Evolutionary conservation across 2,329 filamentous ascomycete species (phyloP).

Genomic region (Onygenales sp.): DNA sequence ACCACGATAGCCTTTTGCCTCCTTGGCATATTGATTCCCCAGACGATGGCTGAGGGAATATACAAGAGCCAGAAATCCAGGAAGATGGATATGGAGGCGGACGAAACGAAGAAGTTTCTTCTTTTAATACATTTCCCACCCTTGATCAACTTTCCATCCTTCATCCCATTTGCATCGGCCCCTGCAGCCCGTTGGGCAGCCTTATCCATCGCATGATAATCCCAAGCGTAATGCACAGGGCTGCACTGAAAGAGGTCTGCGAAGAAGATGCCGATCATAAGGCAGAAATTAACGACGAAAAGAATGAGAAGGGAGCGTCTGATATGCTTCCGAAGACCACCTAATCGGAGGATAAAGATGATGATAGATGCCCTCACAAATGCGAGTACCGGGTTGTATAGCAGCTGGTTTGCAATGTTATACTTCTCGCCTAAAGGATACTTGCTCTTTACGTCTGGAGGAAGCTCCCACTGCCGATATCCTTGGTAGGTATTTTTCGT

Average conservation of each 20-base stretch:
- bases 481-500: not conserved
- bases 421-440: not conserved
- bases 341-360: conserved; percentile 9
- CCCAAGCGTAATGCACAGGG: conserved; percentile 27
- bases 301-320: conserved; percentile 4
- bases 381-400: conserved; percentile 6
- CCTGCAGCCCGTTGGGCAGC: not conserved
- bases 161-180: not conserved
- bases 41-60: conserved; percentile 8
- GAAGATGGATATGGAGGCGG: conserved; percentile 30
- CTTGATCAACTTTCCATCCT: conserved; percentile 4
- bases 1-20: conserved; percentile 8
- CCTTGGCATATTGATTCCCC: conserved; percentile 9
- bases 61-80: conserved; percentile 31
- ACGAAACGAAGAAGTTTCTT: conserved; percentile 23
- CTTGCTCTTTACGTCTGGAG: not conserved
- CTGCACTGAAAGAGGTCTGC: conserved; percentile 33
- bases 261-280: conserved; percentile 29
- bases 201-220: conserved; percentile 6
- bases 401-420: conserved; percentile 6
- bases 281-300: conserved; percentile 22
- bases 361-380: conserved; percentile 8
- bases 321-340: conserved; percentile 3
- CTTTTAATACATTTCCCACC: conserved; percentile 24
- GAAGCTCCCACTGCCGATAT: conserved; percentile 1